phyloP scores from a whole-genome alignment of 768 basidiomycete species.

The Cystofilobasidium macerans region DNA sequence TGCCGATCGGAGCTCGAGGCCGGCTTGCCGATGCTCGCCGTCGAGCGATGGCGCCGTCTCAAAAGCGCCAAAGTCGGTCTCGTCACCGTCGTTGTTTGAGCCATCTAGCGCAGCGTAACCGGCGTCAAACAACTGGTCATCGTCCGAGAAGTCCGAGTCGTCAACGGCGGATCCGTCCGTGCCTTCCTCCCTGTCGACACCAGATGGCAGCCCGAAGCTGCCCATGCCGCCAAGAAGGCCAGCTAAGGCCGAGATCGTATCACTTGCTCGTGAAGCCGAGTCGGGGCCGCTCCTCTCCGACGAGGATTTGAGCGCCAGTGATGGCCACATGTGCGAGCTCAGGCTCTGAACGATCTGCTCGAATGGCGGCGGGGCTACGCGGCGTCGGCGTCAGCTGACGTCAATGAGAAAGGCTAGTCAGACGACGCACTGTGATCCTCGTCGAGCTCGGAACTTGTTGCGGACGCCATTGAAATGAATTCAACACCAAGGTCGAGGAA shows the following conservation, averaged over 20 bases:
- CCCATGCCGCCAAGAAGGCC: background rate
- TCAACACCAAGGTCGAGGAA: background rate
- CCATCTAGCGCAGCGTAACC: background rate
- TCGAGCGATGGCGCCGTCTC: background rate
- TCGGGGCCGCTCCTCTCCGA: background rate
- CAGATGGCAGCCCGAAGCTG: background rate
- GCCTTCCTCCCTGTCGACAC: background rate
- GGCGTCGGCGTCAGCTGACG: background rate
- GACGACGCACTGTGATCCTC: background rate
- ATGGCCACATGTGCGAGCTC: constrained; percentile 1
- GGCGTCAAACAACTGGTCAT: background rate
- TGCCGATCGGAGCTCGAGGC: background rate
- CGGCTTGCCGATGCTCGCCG: background rate
- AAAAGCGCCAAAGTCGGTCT: background rate
- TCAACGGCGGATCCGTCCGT: background rate
- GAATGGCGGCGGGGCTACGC: background rate
- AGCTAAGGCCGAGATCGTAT: background rate
- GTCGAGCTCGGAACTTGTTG: background rate
- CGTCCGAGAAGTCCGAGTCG: background rate
- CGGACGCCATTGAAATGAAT: background rate
- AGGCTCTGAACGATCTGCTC: background rate
- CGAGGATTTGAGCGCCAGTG: background rate
- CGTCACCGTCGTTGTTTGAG: background rate
- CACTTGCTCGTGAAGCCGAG: background rate
- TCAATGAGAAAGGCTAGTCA: too few species aligned